phyloP scores from a whole-genome alignment of 257 asterid species.

The Eucommia ulmoides region DNA sequence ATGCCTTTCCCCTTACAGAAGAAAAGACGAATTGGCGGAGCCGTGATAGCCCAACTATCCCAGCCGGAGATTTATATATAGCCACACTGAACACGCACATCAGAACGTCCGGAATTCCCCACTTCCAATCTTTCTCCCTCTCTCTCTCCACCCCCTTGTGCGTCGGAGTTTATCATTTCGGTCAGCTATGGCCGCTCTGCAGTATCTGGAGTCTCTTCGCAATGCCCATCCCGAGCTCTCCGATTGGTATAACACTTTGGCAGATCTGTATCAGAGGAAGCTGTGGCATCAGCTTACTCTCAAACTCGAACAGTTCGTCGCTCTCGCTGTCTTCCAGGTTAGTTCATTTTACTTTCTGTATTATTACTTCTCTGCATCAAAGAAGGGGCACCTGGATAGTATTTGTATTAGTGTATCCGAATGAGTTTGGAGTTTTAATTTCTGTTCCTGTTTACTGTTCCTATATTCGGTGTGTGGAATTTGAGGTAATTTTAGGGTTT shows the following conservation, averaged over 20 bases:
- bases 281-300: slow-evolving; percentile 96
- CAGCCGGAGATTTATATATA: too few species aligned
- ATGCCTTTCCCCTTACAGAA: background rate
- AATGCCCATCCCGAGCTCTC: slow-evolving; percentile 76
- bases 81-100: too few species aligned
- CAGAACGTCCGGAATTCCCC: background rate
- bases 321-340: slow-evolving; percentile 92
- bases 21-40: background rate
- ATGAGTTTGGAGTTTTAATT: background rate
- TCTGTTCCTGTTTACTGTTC: slow-evolving; percentile 4
- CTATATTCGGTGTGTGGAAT: background rate
- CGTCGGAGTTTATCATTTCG: background rate
- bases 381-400: too few species aligned
- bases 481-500: slow-evolving; percentile 15
- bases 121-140: background rate
- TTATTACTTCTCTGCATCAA: too few species aligned
- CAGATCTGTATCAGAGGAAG: slow-evolving; percentile 97
- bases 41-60: too few species aligned
- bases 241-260: slow-evolving; percentile 73
- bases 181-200: slow-evolving; percentile 70
- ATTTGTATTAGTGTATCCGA: background rate
- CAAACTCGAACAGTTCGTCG: slow-evolving; percentile 91
- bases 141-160: background rate
- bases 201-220: slow-evolving; percentile 60
- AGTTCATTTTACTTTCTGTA: too few species aligned